These are phyloP conservation scores for Lyophyllum decastes DNA, from an alignment of 768 basidiomycete genomes.

Conservation along the genomic window DNA sequence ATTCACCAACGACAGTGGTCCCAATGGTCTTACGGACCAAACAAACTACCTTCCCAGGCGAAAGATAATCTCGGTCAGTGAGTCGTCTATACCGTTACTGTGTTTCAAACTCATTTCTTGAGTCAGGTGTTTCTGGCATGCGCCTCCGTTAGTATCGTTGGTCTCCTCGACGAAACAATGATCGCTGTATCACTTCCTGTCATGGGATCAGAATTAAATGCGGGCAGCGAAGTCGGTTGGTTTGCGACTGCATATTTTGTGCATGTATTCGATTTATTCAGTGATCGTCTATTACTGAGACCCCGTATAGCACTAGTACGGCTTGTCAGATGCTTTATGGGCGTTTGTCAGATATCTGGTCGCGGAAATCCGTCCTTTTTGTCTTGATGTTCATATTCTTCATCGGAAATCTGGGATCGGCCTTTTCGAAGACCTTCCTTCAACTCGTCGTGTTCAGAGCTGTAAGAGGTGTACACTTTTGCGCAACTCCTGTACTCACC, in stretches of 20 bases:
- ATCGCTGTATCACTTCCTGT: constrained; percentile 58
- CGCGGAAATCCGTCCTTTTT: constrained; percentile 48
- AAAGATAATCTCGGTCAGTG: constrained; percentile 39
- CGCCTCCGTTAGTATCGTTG: constrained; percentile 46
- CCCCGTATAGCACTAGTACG: constrained; percentile 35
- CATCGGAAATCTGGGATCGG: constrained; percentile 50
- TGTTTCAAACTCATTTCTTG: neutral
- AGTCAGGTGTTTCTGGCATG: constrained; percentile 44
- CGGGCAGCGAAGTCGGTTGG: constrained; percentile 49
- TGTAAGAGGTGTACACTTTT: neutral
- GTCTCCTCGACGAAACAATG: constrained; percentile 56
- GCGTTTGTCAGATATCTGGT: constrained; percentile 48
- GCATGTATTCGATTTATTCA: neutral
- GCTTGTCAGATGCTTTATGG: constrained; percentile 46
- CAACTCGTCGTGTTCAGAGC: constrained; percentile 56
- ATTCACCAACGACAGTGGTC: no score
- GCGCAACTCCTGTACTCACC: neutral
- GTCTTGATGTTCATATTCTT: constrained; percentile 49
- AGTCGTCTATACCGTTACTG: neutral
- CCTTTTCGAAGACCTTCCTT: constrained; percentile 48
- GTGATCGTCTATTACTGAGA: neutral
- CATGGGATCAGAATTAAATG: constrained; percentile 49
- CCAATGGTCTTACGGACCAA: constrained; percentile 55
- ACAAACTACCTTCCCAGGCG: constrained; percentile 56
- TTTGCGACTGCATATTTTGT: constrained; percentile 57